Evolutionary conservation across 108 stramenopile genomes (phyloP).

Genomic region (Seminavis robusta): DNA sequence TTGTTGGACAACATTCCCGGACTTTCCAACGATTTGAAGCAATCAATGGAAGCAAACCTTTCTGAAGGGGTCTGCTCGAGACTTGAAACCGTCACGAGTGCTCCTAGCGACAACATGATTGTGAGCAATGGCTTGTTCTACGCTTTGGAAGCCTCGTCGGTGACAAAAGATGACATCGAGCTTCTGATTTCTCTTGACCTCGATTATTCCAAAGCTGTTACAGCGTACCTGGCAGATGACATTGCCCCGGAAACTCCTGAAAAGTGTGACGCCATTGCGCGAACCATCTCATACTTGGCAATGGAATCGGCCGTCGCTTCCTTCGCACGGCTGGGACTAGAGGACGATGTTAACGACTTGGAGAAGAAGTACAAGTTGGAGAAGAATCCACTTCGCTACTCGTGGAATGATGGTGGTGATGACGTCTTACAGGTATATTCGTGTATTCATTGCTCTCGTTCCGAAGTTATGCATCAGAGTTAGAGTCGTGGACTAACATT

Average conservation of each 20-base stretch:
- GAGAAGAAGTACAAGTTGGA: constrained; percentile 19
- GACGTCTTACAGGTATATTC: neutral
- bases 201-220: constrained; percentile 34
- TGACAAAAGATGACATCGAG: constrained; percentile 52
- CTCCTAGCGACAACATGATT: constrained; percentile 44
- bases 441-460: neutral
- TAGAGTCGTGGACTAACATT: constrained; percentile 24
- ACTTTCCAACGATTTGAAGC: too few relatives aligned
- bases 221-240: constrained; percentile 33
- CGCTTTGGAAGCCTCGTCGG: constrained; percentile 21
- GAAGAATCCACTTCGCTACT: constrained; percentile 52
- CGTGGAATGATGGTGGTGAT: constrained; percentile 45
- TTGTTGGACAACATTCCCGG: too few relatives aligned
- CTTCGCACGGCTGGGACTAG: constrained; percentile 6
- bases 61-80: too few relatives aligned
- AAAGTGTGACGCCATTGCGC: constrained; percentile 25
- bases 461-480: constrained; percentile 22
- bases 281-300: constrained; percentile 31
- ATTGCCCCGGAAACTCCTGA: constrained; percentile 12
- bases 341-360: neutral
- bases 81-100: too few relatives aligned
- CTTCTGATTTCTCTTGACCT: constrained; percentile 52
- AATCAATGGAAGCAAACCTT: too few relatives aligned
- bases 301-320: neutral
- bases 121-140: constrained; percentile 54